Evolutionary conservation across 352 stramenopile genomes (phyloP).

Genomic region (Phytophthora kernoviae): DNA sequence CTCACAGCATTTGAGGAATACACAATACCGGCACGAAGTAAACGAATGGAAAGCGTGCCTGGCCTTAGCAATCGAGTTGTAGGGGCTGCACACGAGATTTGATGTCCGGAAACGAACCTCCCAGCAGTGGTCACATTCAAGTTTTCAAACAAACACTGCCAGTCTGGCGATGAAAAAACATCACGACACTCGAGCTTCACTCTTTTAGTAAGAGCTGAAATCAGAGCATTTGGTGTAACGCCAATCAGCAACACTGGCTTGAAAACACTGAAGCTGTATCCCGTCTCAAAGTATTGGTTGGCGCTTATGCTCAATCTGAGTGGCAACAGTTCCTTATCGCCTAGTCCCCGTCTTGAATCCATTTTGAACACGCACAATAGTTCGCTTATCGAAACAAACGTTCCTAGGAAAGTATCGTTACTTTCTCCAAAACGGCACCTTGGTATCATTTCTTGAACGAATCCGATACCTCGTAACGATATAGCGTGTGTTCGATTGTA

Average conservation of each 20-base stretch:
- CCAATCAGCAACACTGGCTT: slow-evolving; percentile 21
- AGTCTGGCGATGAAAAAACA: slow-evolving; percentile 23
- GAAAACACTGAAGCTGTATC: slow-evolving; percentile 37
- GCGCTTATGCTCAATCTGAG: slow-evolving; percentile 41
- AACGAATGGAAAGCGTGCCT: slow-evolving; percentile 13
- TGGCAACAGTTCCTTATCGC: slow-evolving; percentile 5
- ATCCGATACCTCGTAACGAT: slow-evolving; percentile 25
- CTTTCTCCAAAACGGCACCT: slow-evolving; percentile 36
- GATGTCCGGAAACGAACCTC: slow-evolving; percentile 20
- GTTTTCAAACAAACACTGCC: slow-evolving; percentile 35
- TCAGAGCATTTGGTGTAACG: slow-evolving; percentile 25
- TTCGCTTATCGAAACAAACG: slow-evolving; percentile 20
- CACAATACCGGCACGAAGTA: slow-evolving; percentile 22
- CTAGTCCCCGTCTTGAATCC: slow-evolving; percentile 3
- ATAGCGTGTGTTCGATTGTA: slow-evolving; percentile 26
- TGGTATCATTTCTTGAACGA: slow-evolving; percentile 16
- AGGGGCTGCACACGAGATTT: slow-evolving; percentile 29
- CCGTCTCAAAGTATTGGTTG: slow-evolving; percentile 33
- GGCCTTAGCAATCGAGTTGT: slow-evolving; percentile 7
- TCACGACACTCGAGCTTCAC: slow-evolving; percentile 28
- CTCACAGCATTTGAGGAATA: slow-evolving; percentile 33
- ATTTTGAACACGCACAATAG: slow-evolving; percentile 22
- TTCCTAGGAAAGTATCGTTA: slow-evolving; percentile 9
- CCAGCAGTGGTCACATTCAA: slow-evolving; percentile 36
- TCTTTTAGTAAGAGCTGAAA: slow-evolving; percentile 23